phyloP scores from a whole-genome alignment of 1,284 basidiomycete genomes.

The Malassezia sympodialis region DNA sequence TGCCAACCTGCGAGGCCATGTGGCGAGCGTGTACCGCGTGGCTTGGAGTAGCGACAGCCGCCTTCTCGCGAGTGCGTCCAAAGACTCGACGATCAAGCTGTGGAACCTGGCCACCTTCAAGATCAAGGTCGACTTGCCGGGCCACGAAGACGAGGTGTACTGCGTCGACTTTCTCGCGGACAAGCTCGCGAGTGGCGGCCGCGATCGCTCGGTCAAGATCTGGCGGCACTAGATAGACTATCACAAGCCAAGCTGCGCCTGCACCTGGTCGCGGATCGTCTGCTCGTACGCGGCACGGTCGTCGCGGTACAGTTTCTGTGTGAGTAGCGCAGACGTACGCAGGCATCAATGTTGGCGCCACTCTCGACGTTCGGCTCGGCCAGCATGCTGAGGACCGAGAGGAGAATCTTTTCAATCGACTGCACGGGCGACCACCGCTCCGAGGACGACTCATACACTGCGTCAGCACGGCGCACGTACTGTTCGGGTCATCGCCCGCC shows the following conservation, averaged over 20 bases:
- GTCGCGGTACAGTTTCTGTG: conserved; percentile 44
- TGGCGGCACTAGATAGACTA: conserved; percentile 24
- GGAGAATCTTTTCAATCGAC: conserved; percentile 79
- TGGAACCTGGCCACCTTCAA: conserved; percentile 53
- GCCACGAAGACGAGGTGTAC: conserved; percentile 95
- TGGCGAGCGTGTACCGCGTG: conserved; percentile 83
- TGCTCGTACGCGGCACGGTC: conserved; percentile 42
- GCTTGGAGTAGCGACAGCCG: conserved; percentile 91
- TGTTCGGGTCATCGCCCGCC: conserved; percentile 72
- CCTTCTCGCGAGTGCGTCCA: conserved; percentile 82
- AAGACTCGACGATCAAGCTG: conserved; percentile 70
- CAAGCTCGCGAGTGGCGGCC: conserved; percentile 88
- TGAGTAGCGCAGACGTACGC: conserved; percentile 37
- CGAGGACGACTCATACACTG: conserved; percentile 68
- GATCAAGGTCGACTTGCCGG: conserved; percentile 82
- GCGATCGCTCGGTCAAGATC: conserved; percentile 57
- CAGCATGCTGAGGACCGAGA: conserved; percentile 97
- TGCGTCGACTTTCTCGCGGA: conserved; percentile 71
- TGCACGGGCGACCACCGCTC: conserved; percentile 98
- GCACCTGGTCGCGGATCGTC: conserved; percentile 37
- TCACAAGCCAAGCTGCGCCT: conserved; percentile 42
- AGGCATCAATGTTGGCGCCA: conserved; percentile 83
- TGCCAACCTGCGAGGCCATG: conserved; percentile 72
- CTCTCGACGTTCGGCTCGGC: conserved; percentile 99
- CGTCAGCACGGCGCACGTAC: conserved; percentile 16